Evolutionary conservation across 345 rosid genomes (phyloP).

Genomic region (Pugionium dolabratum): DNA sequence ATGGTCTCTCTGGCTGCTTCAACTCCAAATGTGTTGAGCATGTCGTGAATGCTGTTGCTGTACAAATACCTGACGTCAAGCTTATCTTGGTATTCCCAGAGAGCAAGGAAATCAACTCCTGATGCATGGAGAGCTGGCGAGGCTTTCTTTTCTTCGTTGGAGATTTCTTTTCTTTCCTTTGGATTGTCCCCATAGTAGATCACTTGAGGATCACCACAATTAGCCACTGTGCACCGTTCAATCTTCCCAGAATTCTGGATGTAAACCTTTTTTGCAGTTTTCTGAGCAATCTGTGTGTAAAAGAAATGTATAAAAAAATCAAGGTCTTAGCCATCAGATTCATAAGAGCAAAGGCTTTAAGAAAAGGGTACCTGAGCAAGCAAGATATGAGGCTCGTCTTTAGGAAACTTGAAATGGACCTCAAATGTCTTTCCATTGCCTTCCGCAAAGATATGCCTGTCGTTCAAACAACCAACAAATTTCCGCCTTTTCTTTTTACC

Average conservation of each 20-base stretch:
- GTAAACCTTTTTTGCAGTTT: conserved; percentile 77
- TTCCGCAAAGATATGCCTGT: conserved; percentile 53
- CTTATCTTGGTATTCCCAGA: conserved; percentile 68
- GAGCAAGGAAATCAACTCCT: conserved; percentile 71
- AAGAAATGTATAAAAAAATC: neutral
- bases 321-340: conserved; percentile 16
- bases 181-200: conserved; percentile 77
- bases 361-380: conserved; percentile 72
- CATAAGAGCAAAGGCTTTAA: conserved; percentile 7
- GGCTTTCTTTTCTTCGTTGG: conserved; percentile 51
- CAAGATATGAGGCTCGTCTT: conserved; percentile 73
- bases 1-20: conserved; percentile 95
- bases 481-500: conserved; percentile 41
- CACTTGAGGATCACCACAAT: conserved; percentile 69
- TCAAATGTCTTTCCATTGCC: conserved; percentile 55
- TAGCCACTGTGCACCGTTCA: conserved; percentile 57
- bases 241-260: conserved; percentile 81
- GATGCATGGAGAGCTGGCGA: conserved; percentile 68
- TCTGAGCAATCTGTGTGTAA: conserved; percentile 66
- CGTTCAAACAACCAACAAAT: conserved; percentile 32
- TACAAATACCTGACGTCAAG: conserved; percentile 81
- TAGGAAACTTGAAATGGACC: conserved; percentile 63
- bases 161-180: conserved; percentile 57
- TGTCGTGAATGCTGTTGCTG: conserved; percentile 73
- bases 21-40: conserved; percentile 80